A percentile compares a stretch with the other conserved stretches of the same genome.
Conservation (phyloP, 2,329 filamentous ascomycete species). For the Helminthosporium solani region DNA sequence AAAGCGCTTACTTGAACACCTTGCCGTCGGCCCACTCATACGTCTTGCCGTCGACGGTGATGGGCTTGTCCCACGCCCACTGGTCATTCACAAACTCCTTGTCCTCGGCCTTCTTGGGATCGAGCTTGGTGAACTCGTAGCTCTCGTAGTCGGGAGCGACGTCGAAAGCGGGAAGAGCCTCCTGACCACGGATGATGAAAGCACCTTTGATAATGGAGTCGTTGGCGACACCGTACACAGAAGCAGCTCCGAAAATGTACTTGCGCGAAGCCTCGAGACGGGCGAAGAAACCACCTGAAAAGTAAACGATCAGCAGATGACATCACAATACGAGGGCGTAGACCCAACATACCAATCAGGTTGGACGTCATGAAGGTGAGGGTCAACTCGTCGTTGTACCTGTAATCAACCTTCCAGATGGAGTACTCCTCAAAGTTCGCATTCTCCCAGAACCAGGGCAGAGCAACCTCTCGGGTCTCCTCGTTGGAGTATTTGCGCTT, state of each 20-base stretch:
- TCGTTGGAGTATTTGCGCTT: slow-evolving; percentile 99
- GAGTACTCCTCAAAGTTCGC: slow-evolving; percentile 94
- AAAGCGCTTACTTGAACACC: slow-evolving; percentile 87
- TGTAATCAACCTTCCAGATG: slow-evolving; percentile 92
- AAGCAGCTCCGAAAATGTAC: slow-evolving; percentile 89
- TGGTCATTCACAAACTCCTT: slow-evolving; percentile 78
- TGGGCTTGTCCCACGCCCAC: slow-evolving; percentile 90
- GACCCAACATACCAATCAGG: slow-evolving; percentile 75
- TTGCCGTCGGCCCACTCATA: slow-evolving; percentile 89
- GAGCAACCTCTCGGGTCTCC: slow-evolving; percentile 75
- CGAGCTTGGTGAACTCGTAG: slow-evolving; percentile 96
- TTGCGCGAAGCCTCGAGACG: slow-evolving; percentile 98
- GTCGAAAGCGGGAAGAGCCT: slow-evolving; percentile 82
- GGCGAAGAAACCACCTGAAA: slow-evolving; percentile 88
- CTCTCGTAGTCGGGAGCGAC: slow-evolving; percentile 97
- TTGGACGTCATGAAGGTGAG: slow-evolving; percentile 99
- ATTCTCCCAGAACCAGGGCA: slow-evolving; percentile 99
- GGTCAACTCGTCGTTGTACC: slow-evolving; percentile 98
- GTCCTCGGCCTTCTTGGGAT: slow-evolving; percentile 82
- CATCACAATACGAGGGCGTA: not conserved
- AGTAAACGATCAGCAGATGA: slow-evolving; percentile 15
- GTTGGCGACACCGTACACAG: slow-evolving; percentile 87
- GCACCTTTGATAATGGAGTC: slow-evolving; percentile 89
- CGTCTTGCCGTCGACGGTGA: slow-evolving; percentile 79
- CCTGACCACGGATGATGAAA: slow-evolving; percentile 91